A percentile compares a stretch with the other conserved stretches of the same genome.
These are phyloP conservation scores for Penium margaritaceum DNA, from an alignment of 139 green algal genomes.

Conservation along the genomic window DNA sequence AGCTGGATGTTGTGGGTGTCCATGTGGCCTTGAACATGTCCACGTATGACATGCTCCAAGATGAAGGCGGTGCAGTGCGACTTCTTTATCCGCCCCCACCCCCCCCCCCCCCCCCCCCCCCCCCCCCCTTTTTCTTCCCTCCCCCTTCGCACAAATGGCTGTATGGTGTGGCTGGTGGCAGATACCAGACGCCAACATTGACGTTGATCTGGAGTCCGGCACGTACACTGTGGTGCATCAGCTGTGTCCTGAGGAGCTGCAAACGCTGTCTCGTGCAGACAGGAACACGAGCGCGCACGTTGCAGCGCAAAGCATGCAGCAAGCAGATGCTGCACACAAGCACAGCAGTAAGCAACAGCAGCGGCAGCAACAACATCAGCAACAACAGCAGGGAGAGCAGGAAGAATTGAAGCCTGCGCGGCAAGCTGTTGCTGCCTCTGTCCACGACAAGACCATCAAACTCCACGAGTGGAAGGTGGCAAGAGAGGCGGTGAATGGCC, in stretches of 20 bases:
- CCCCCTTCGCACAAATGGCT: too few relatives aligned
- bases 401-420: too few relatives aligned
- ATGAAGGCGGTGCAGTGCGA: too few relatives aligned
- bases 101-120: too few relatives aligned
- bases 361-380: neutral
- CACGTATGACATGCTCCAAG: neutral
- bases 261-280: too few relatives aligned
- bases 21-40: neutral
- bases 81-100: too few relatives aligned
- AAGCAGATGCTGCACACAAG: slow-evolving; percentile 8
- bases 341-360: neutral
- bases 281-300: too few relatives aligned
- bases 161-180: neutral
- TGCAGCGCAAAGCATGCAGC: too few relatives aligned
- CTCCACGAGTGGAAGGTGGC: neutral
- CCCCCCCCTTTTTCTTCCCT: too few relatives aligned
- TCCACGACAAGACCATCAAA: too few relatives aligned
- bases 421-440: too few relatives aligned
- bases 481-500: neutral
- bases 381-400: neutral
- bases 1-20: neutral
- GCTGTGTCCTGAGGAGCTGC: too few relatives aligned
- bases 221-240: slow-evolving; percentile 7
- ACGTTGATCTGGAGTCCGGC: slow-evolving; percentile 12
- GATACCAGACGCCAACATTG: slow-evolving; percentile 21